Evolutionary conservation across 257 asterid genomes (phyloP), one percentile per base, ranked within the genome.

Genomic region (Verbena officinalis): DNA sequence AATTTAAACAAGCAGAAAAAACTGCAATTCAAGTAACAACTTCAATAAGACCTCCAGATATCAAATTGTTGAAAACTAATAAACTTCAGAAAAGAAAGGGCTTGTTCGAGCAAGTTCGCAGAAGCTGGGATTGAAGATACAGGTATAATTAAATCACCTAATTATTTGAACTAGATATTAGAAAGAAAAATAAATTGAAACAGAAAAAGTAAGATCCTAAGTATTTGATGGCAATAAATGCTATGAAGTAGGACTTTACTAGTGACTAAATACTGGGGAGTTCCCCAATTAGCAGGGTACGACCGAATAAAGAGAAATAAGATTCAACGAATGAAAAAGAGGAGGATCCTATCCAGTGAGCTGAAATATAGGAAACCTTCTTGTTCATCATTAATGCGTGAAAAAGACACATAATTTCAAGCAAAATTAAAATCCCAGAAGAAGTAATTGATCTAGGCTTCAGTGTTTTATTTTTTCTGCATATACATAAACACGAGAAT

Each of bases 321-420:
- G 73, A 57, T 56, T 62, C 74, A 71, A 40, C 8, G 50, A 58
- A 33, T 33, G 17, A 46, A 55, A 61, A 24, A 48, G 56, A 27
- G 50, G 51, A 33, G 54, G 48, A 30, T 42, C 14, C 58, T 51
- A 45, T 61, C 20, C 14, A 64, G 34, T 38, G 73, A 57, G 51
- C 64, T 20, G 68, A 71, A 71, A 54, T 65, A 62, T 31, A 59
- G 73, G 67, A 23, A 64, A 46, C 19, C 11, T 23, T 46, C 16
- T 24, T 22, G 54, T 44, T 7, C 74, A 56, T 33, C 56, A 70
- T 66, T 44, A 80, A 67, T 73, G 80, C 73, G 62, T 73, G 80
- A 71, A 68, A 71, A 54, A 17, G 70, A 67, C 69, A 8, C 57
- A 13, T 12, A 63, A 71, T 51, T 9, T 36, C 40, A 36, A 36